Evolutionary conservation across 208 protist genomes (phyloP).

Genomic region (Herpetomonas samuelpessoai): DNA sequence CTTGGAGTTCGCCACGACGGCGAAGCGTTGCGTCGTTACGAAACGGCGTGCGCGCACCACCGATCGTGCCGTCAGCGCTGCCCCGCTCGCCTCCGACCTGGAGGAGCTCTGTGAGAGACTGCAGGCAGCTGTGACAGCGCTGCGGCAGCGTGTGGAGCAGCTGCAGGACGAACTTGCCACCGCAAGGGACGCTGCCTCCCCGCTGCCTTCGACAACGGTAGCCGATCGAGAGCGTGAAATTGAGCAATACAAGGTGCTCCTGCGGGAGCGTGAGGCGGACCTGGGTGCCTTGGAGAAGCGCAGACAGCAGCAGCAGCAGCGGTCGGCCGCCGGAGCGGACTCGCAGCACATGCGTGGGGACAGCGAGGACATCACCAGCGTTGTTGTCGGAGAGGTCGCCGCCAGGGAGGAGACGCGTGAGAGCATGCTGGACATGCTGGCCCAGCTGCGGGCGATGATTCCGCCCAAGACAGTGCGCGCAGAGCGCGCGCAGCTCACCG

Average conservation of each 20-base stretch:
- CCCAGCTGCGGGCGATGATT: background rate
- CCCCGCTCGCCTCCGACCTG: background rate
- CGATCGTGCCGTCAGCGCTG: slow-evolving; percentile 15
- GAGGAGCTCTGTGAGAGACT: slow-evolving; percentile 12
- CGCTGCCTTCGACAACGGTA: slow-evolving; percentile 12
- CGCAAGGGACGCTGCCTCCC: slow-evolving; percentile 3
- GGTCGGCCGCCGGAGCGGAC: background rate
- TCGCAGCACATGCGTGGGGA: background rate
- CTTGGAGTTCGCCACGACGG: slow-evolving; percentile 65
- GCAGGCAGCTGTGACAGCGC: slow-evolving; percentile 19
- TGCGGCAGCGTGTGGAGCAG: slow-evolving; percentile 26
- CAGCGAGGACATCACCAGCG: background rate
- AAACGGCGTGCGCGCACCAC: slow-evolving; percentile 28
- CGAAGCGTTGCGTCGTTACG: slow-evolving; percentile 42
- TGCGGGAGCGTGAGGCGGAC: background rate
- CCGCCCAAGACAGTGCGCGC: no score
- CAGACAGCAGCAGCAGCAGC: background rate
- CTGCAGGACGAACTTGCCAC: slow-evolving; percentile 24
- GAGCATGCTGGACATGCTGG: background rate
- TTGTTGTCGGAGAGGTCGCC: background rate
- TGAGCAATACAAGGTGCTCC: background rate
- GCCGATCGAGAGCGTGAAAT: background rate
- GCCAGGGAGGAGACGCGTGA: background rate
- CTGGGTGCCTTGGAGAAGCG: background rate
- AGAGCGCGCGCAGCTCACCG: background rate